Conservation (phyloP, 306 rosid genomes). For the Vachellia pachyceras region DNA sequence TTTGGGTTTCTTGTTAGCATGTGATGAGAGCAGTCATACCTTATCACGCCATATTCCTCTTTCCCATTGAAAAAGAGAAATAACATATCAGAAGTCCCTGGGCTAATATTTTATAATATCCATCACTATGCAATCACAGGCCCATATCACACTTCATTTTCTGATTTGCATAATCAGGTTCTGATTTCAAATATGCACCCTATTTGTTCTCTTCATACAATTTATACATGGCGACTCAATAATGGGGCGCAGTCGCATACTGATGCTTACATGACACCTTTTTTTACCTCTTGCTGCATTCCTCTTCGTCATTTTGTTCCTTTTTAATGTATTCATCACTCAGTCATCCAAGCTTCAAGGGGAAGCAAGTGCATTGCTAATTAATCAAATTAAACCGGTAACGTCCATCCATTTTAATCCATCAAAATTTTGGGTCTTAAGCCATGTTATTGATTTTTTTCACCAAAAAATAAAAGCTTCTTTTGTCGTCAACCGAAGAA, state of each 20-base stretch:
- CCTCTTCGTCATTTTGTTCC: constrained; percentile 31
- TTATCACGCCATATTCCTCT: constrained; percentile 50
- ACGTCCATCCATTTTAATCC: background rate
- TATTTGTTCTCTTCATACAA: background rate
- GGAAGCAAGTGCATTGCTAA: background rate
- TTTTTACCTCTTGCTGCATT: constrained; percentile 24
- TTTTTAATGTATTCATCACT: background rate
- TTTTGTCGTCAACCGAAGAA: background rate
- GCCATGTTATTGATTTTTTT: background rate
- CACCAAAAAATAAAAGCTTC: background rate
- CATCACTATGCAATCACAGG: constrained; percentile 51
- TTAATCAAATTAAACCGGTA: background rate
- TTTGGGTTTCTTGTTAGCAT: constrained; percentile 45
- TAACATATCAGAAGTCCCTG: background rate
- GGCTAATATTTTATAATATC: constrained; percentile 19
- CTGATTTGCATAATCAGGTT: constrained; percentile 4
- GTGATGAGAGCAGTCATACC: constrained; percentile 51
- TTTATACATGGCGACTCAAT: constrained; percentile 10
- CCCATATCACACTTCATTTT: constrained; percentile 39
- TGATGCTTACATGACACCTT: constrained; percentile 34
- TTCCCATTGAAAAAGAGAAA: constrained; percentile 38
- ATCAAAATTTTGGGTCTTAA: background rate
- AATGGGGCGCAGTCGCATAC: constrained; percentile 2
- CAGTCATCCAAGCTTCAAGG: background rate
- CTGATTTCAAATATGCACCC: constrained; percentile 25